Evolutionary conservation across 352 stramenopile genomes (phyloP), one percentile per base, ranked within the genome.

Genomic region (Saprolegnia diclina): DNA sequence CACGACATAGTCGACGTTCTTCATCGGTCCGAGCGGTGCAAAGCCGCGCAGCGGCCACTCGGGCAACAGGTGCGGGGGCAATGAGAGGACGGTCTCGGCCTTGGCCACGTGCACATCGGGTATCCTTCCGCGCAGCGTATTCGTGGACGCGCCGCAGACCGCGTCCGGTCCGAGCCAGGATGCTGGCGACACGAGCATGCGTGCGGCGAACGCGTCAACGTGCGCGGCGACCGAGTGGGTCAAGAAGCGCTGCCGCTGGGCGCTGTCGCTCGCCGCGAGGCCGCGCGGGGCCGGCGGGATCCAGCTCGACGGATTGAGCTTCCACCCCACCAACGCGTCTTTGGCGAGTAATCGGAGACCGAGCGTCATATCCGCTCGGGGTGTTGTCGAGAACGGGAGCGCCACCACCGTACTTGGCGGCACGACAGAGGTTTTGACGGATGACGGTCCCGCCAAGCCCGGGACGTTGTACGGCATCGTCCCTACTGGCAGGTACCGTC

Each of bases 21-120:
- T 65, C 14, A 32, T 42, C 32, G 26, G 26, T 19, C 57, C 35
- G 16, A 65, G 19, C 7, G 57, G 57, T 4, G 6, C 11, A 22
- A 42, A 65, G 24, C 26, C 32, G 1, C 57, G 57, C 57, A 65
- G 45, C 13, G 26, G 22, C 57, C 57, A 65, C 19, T 65, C 57
- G 16, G 57, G 57, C 26, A 65, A 3, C 9, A 65, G 13, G 26
- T 42, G 26, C 22, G 57, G 57, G 9, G 57, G 22, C 21, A 65
- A 0, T 9, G 57, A 18, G 40, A 65, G n/a, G n/a, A 38, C 26
- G 40, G 45, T 10, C 21, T 65, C 57, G 7, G 57, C 45, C 24
- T 65, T 65, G 21, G 57, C 21, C 45, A 45, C 57, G 21, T n/a
- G 6, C 32, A 65, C 16, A 7, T 19, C 32, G 14, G 57, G 57